phyloP scores from a whole-genome alignment of 371 early-diverging fungal genomes.

The Mucor mucedo region DNA sequence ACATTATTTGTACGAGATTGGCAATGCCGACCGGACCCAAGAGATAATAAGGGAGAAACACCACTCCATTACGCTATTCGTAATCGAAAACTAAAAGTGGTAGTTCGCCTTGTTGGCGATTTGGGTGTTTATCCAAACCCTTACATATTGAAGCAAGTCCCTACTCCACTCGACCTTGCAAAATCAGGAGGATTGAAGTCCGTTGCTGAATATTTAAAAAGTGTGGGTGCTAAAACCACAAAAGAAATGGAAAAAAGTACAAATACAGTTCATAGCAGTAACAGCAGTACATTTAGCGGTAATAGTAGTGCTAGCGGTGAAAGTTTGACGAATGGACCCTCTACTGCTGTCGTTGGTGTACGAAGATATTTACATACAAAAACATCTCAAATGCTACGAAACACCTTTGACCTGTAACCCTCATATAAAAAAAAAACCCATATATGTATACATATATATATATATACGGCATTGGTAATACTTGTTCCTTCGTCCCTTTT shows the following conservation, averaged over 20 bases:
- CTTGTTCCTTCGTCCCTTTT: background rate
- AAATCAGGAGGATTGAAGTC: conserved; percentile 34
- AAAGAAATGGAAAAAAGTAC: conserved; percentile 45
- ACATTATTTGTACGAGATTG: conserved; percentile 35
- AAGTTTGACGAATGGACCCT: background rate
- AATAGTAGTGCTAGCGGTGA: conserved; percentile 17
- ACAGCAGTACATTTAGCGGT: conserved; percentile 22
- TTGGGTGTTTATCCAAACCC: conserved; percentile 44
- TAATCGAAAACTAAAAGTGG: conserved; percentile 30
- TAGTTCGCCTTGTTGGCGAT: conserved; percentile 36
- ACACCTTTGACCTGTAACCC: conserved; percentile 17
- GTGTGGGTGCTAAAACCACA: conserved; percentile 42
- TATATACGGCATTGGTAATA: background rate
- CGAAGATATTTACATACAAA: conserved; percentile 28
- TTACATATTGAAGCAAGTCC: conserved; percentile 39
- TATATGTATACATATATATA: background rate
- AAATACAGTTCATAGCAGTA: conserved; percentile 10
- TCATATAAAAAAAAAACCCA: background rate
- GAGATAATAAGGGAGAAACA: conserved; percentile 45
- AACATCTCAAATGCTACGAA: conserved; percentile 27
- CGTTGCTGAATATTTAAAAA: conserved; percentile 35
- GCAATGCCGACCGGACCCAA: conserved; percentile 21
- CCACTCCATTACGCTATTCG: conserved; percentile 53
- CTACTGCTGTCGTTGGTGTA: conserved; percentile 13
- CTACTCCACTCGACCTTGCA: conserved; percentile 49